Conservation (phyloP, 1,139 yeast genomes). For the Candida gigantensis region DNA sequence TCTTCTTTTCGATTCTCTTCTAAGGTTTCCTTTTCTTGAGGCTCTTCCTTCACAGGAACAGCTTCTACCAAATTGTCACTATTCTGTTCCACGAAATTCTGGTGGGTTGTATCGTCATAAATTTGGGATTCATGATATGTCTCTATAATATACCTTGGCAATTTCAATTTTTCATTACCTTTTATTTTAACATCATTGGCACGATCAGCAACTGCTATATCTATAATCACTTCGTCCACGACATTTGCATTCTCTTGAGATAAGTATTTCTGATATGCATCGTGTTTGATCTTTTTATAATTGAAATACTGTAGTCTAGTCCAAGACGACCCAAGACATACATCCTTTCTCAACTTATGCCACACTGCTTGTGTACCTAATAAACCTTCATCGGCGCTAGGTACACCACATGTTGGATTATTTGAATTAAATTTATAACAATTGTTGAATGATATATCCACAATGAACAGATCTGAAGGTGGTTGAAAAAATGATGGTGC, state of each 20-base stretch:
- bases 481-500: conserved; percentile 46
- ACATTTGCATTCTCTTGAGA: conserved; percentile 9
- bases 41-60: conserved; percentile 18
- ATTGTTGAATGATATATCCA: conserved; percentile 35
- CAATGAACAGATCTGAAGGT: conserved; percentile 35
- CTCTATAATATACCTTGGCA: conserved; percentile 33
- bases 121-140: conserved; percentile 28
- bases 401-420: conserved; percentile 34
- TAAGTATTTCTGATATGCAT: conserved; percentile 9
- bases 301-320: conserved; percentile 31
- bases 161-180: conserved; percentile 32
- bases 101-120: conserved; percentile 33
- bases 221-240: conserved; percentile 33
- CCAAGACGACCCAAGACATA: conserved; percentile 38
- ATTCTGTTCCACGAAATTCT: conserved; percentile 17
- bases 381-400: conserved; percentile 26
- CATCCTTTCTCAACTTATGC: conserved; percentile 40
- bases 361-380: conserved; percentile 36
- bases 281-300: conserved; percentile 30
- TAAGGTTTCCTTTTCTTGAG: conserved; percentile 19
- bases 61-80: conserved; percentile 9
- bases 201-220: conserved; percentile 37
- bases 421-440: conserved; percentile 31
- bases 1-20: conserved; percentile 19
- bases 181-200: conserved; percentile 27